These are phyloP conservation scores for Darksidea phi DNA, from an alignment of 495 filamentous ascomycete genomes.

Conservation along the genomic window DNA sequence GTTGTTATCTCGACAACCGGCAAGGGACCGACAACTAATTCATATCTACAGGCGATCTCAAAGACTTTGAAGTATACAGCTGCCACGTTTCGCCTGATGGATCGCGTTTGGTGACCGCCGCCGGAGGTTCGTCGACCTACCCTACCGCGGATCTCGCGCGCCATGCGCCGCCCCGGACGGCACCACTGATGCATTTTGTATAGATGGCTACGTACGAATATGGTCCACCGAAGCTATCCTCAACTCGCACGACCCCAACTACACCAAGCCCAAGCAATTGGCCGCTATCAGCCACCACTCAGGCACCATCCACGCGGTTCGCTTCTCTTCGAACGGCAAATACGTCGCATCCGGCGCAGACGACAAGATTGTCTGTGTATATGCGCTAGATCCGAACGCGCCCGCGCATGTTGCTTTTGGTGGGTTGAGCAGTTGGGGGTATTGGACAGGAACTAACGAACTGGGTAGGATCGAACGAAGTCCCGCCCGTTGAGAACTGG, in stretches of 20 bases:
- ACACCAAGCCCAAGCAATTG: constrained; percentile 82
- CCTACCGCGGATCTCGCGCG: constrained; percentile 8
- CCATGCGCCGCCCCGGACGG: constrained; percentile 17
- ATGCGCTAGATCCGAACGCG: constrained; percentile 79
- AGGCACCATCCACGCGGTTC: constrained; percentile 92
- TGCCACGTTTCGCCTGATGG: constrained; percentile 96
- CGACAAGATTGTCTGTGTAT: constrained; percentile 97
- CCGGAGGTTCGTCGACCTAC: constrained; percentile 64
- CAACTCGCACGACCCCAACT: constrained; percentile 65
- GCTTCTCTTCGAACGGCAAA: constrained; percentile 88
- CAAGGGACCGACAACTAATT: background rate
- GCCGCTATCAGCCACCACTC: constrained; percentile 98
- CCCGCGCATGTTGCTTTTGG: constrained; percentile 74
- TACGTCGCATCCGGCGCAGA: constrained; percentile 96
- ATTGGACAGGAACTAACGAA: constrained; percentile 19
- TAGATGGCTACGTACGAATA: constrained; percentile 93
- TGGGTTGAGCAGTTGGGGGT: constrained; percentile 46
- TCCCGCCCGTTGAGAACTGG: constrained; percentile 94
- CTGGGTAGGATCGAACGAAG: constrained; percentile 74
- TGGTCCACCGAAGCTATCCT: constrained; percentile 96
- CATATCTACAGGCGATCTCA: constrained; percentile 70
- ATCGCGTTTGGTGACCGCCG: constrained; percentile 83
- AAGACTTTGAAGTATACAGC: constrained; percentile 96
- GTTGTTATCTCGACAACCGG: background rate
- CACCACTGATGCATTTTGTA: constrained; percentile 27